phyloP scores from a whole-genome alignment of 2,329 filamentous ascomycete species.

The Sclerotinia nivalis region DNA sequence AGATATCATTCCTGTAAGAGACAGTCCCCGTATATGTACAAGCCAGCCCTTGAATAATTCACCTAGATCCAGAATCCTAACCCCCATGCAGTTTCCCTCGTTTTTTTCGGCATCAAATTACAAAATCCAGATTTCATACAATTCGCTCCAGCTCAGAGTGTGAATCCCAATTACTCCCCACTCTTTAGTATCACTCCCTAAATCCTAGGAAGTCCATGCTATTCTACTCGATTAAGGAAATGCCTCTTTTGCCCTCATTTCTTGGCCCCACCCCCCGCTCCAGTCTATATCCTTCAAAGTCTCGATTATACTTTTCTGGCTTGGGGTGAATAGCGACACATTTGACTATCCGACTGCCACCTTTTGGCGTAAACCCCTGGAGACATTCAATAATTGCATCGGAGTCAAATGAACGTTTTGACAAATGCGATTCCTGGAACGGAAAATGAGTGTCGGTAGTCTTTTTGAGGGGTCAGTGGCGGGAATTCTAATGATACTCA shows the following conservation, averaged over 20 bases:
- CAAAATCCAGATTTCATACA: too few species aligned
- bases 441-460: not conserved
- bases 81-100: too few species aligned
- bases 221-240: not conserved
- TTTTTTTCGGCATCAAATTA: not conserved
- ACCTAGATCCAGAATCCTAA: not conserved
- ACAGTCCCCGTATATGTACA: not conserved
- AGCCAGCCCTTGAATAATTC: accelerated
- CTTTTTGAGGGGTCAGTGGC: too few species aligned
- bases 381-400: not conserved
- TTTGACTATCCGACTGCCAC: not conserved
- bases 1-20: not conserved
- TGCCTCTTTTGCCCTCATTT: not conserved
- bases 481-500: not conserved
- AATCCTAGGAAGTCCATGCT: not conserved
- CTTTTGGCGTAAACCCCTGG: not conserved
- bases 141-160: not conserved
- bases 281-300: not conserved
- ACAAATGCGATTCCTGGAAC: not conserved
- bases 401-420: not conserved
- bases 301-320: not conserved
- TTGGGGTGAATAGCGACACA: not conserved
- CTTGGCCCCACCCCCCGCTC: not conserved
- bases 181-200: too few species aligned
- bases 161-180: not conserved